Conservation (phyloP, 176 grass and related monocot species). For the Microstegium vimineum region DNA sequence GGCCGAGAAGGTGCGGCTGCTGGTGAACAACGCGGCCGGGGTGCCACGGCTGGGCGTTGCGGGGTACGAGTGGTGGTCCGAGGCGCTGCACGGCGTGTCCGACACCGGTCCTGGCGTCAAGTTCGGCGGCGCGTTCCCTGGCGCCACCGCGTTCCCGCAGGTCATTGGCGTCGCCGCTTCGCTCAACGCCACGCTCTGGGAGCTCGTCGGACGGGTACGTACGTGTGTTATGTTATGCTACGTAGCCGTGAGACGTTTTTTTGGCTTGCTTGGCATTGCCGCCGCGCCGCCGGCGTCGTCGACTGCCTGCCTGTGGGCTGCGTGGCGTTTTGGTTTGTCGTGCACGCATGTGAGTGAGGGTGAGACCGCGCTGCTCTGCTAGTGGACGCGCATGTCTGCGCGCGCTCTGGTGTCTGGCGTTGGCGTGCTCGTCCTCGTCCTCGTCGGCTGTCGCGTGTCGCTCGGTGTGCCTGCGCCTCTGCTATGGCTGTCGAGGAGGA, state of each 20-base stretch:
- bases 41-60: slow-evolving; percentile 62
- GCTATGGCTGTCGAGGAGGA: not conserved
- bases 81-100: slow-evolving; percentile 87
- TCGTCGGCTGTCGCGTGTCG: not conserved
- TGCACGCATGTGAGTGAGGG: not conserved
- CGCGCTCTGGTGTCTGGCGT: not conserved
- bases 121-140: slow-evolving; percentile 73
- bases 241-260: too few relatives aligned
- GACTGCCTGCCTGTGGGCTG: not conserved
- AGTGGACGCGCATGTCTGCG: not conserved
- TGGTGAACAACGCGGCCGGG: slow-evolving; percentile 73
- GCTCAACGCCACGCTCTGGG: slow-evolving; percentile 85
- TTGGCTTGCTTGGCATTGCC: not conserved
- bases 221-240: too few relatives aligned
- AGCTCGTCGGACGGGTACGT: slow-evolving; percentile 80
- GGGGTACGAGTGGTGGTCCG: slow-evolving; percentile 92
- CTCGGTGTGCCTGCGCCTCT: too few relatives aligned
- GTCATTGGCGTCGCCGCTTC: slow-evolving; percentile 79
- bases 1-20: slow-evolving; percentile 69
- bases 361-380: too few relatives aligned
- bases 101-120: slow-evolving; percentile 45
- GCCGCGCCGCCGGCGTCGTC: not conserved
- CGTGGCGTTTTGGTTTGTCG: not conserved
- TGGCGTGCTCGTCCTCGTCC: not conserved
- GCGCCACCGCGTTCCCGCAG: slow-evolving; percentile 89